Percentiles rank a stretch among this genome's conserved stretches.
Evolutionary conservation across 345 rosid genomes (phyloP).

Genomic region (Moricandia moricandioides): DNA sequence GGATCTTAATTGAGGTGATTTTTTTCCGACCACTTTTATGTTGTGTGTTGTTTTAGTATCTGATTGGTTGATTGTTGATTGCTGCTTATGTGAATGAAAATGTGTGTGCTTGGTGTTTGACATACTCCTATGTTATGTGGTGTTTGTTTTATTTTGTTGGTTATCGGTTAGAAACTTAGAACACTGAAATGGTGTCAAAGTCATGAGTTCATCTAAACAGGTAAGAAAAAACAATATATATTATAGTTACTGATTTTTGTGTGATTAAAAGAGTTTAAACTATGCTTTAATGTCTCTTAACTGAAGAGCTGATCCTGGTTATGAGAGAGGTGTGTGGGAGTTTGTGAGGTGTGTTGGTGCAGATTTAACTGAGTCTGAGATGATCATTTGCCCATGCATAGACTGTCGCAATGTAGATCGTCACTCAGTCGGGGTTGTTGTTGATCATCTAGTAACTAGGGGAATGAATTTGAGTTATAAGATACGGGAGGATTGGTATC

Average conservation of each 20-base stretch:
- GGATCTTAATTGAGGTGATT: too few relatives aligned
- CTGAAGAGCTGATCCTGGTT: neutral
- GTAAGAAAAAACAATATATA: too few relatives aligned
- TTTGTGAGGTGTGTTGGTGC: neutral
- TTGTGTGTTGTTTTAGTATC: too few relatives aligned
- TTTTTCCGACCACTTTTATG: too few relatives aligned
- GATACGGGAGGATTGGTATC: neutral
- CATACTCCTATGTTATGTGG: too few relatives aligned
- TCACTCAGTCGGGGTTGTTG: neutral
- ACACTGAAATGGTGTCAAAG: too few relatives aligned
- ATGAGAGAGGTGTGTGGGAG: neutral
- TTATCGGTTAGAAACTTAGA: too few relatives aligned
- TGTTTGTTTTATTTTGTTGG: too few relatives aligned
- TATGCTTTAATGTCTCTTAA: neutral
- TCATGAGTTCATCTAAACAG: too few relatives aligned
- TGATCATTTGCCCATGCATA: neutral
- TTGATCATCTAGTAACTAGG: neutral
- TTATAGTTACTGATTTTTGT: neutral
- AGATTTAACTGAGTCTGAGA: neutral
- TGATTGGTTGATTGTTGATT: neutral
- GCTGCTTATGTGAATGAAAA: neutral
- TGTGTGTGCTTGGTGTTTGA: neutral
- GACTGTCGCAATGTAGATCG: neutral
- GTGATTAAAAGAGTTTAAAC: neutral
- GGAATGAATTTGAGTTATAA: neutral